Evolutionary conservation across 1,139 yeast genomes (phyloP).

Genomic region (Yarrowia galli): DNA sequence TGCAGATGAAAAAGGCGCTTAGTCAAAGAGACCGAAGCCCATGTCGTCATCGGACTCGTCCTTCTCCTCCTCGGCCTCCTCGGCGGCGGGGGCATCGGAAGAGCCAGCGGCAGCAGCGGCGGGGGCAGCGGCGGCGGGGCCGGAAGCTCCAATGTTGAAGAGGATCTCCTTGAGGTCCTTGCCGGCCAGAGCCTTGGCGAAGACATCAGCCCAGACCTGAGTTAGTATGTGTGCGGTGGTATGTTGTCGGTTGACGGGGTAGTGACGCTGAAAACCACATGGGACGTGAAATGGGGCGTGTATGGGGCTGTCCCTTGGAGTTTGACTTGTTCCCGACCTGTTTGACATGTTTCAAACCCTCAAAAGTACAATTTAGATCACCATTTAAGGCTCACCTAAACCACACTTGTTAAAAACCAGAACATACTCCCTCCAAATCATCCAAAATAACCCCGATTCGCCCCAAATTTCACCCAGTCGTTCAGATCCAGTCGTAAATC

Average conservation of each 20-base stretch:
- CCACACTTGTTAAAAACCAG: neutral
- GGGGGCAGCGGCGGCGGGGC: constrained; percentile 65
- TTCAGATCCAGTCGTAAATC: too few species aligned
- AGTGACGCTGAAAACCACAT: too few species aligned
- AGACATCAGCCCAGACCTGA: constrained; percentile 86
- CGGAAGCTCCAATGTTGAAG: constrained; percentile 69
- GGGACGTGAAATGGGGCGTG: too few species aligned
- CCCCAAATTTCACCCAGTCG: too few species aligned
- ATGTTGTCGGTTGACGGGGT: too few species aligned
- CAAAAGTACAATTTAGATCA: neutral
- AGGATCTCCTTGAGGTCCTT: constrained; percentile 92
- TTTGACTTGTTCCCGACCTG: too few species aligned
- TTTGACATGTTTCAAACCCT: too few species aligned
- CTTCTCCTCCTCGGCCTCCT: constrained; percentile 46
- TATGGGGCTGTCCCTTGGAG: too few species aligned
- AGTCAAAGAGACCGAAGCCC: constrained; percentile 52
- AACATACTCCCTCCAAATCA: neutral
- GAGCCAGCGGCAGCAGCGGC: constrained; percentile 66
- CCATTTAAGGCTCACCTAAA: neutral
- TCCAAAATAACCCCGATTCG: too few species aligned
- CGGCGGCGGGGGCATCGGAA: constrained; percentile 66
- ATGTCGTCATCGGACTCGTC: constrained; percentile 49
- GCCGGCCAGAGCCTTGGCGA: constrained; percentile 97
- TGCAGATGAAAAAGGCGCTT: constrained; percentile 41
- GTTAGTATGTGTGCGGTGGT: constrained; percentile 30